phyloP scores from a whole-genome alignment of 805 yeast species.

The Hanseniaspora singularis region DNA sequence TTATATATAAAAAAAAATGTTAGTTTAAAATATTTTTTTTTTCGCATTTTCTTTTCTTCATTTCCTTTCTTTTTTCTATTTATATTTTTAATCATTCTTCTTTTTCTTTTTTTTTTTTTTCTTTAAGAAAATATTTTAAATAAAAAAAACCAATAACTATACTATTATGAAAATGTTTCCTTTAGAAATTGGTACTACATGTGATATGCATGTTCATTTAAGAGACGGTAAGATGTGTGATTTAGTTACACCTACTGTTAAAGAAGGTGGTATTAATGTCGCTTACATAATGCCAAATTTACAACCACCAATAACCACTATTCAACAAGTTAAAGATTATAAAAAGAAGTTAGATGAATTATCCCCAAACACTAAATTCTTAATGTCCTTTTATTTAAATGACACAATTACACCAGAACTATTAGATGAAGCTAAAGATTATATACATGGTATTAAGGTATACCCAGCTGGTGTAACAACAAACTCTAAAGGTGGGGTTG shows the following conservation, averaged over 20 bases:
- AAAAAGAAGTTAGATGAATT: conserved; percentile 48
- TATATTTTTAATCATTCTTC: background rate
- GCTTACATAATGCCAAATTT: conserved; percentile 95
- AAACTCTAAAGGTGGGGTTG: conserved; percentile 82
- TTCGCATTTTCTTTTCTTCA: too few species aligned
- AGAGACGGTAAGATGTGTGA: conserved; percentile 93
- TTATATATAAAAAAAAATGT: too few species aligned
- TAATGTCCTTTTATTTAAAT: conserved; percentile 81
- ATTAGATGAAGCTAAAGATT: conserved; percentile 64
- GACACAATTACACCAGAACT: conserved; percentile 75
- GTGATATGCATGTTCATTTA: conserved; percentile 92
- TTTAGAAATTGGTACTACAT: conserved; percentile 55
- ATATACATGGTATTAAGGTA: conserved; percentile 81
- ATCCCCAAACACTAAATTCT: conserved; percentile 72
- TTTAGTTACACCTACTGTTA: conserved; percentile 77
- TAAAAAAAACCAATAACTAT: background rate
- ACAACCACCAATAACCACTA: conserved; percentile 78
- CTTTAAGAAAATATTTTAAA: background rate
- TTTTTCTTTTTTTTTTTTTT: background rate
- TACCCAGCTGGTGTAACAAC: conserved; percentile 99
- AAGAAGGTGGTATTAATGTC: conserved; percentile 79
- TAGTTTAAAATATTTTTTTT: too few species aligned
- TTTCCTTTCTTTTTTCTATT: too few species aligned
- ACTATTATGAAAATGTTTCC: conserved; percentile 17
- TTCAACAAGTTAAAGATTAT: conserved; percentile 61